Evolutionary conservation across 75 land plant species (phyloP).

Genomic region (Adiantum capillusveneris): DNA sequence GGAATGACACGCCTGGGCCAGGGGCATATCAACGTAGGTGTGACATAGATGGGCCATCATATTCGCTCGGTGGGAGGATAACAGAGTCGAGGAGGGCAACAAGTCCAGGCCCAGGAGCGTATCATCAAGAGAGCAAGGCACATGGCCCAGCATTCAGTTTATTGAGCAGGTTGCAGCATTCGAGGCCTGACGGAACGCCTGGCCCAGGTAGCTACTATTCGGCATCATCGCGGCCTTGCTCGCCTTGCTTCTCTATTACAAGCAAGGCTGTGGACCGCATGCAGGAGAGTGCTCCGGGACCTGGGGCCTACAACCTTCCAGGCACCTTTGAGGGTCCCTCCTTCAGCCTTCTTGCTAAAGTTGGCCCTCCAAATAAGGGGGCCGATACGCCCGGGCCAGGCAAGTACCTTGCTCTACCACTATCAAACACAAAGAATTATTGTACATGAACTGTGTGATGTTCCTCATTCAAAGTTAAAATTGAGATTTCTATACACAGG

Average conservation of each 20-base stretch:
- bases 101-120: neutral
- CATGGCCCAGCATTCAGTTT: conserved; percentile 3
- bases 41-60: neutral
- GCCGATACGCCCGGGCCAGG: too few species aligned
- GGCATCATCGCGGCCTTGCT: neutral
- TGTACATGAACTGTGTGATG: too few species aligned
- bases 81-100: neutral
- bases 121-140: conserved; percentile 2
- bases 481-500: neutral
- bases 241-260: neutral
- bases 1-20: neutral
- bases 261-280: neutral
- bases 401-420: too few species aligned
- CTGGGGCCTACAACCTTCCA: neutral
- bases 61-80: neutral
- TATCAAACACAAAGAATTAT: too few species aligned
- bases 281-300: neutral
- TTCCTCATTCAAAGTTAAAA: too few species aligned
- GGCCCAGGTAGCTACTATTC: conserved; percentile 2
- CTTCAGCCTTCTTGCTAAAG: too few species aligned
- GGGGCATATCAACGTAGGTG: neutral
- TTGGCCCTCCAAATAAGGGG: too few species aligned
- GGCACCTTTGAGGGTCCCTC: too few species aligned
- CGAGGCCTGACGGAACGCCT: neutral
- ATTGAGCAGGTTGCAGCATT: neutral